Base-by-base conservation (phyloP, 1,139 yeast genomes). In the Candida sanyaensis region DNA sequence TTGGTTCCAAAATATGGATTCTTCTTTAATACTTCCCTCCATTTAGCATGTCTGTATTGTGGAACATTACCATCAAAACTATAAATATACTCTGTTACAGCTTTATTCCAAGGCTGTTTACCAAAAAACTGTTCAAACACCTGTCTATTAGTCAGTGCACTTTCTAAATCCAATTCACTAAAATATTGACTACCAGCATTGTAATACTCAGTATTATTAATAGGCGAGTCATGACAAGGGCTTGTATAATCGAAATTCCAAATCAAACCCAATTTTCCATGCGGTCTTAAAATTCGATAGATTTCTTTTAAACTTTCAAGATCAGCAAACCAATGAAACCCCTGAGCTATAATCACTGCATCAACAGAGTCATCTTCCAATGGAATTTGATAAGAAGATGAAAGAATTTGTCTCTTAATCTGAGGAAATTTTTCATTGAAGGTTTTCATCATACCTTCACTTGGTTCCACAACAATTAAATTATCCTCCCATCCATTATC, bases 281-380 rank as follows among this genome's bases (percentile, higher is more conserved):
- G 42, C 2, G 69, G 67, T 55, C 78, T 80, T 54, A 84, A 67
- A 0, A 83, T 81, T 27, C 88, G 66, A 37, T 66, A 57, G 29
- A 84, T 61, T 57, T 84, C 88, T 47, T 65, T 62, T 36, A 84
- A 61, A 1, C 86, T 71, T 5, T 66, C 71, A 2, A 55, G 48
- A 56, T 81, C 84, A 12, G 83, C 75, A 62, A 84, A 84, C 89
- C 89, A 84, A 56, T 84, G 89, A 61, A 80, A 84, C 0, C 83
- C 89, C 56, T 84, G 88, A 0, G 89, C 88, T 10, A 80, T 64
- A n/a, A 82, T 64, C 1, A 84, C 69, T 0, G 78, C 75, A 58
- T 83, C 88, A 12, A 75, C 71, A 0, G 78, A 64, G 13, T 61
- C 56, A 49, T 73, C 80, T 1, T 66, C 68, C 1, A 76, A 53